phyloP scores from a whole-genome alignment of 768 basidiomycete species.

The Lactarius trivialis region DNA sequence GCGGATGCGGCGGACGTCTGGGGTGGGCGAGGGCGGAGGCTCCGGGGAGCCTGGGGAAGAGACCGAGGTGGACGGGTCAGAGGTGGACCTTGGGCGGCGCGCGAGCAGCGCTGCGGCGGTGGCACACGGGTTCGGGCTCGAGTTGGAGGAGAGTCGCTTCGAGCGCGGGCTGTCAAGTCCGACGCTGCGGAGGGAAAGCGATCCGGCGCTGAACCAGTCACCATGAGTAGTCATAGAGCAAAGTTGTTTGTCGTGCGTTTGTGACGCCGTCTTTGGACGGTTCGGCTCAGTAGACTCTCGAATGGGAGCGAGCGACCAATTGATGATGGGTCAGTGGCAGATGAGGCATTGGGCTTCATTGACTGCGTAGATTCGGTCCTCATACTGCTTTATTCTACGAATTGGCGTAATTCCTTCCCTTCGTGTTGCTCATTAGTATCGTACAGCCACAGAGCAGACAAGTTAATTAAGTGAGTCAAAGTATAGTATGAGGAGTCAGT shows the following conservation, averaged over 20 bases:
- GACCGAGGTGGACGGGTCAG: conserved; percentile 11
- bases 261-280: neutral
- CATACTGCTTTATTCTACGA: too few species aligned
- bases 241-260: neutral
- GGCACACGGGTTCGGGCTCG: conserved; percentile 29
- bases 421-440: too few species aligned
- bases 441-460: too few species aligned
- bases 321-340: too few species aligned
- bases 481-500: too few species aligned
- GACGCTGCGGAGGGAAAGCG: conserved; percentile 22
- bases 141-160: conserved; percentile 23
- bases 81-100: conserved; percentile 30
- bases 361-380: neutral
- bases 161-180: conserved; percentile 19
- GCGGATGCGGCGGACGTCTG: conserved; percentile 46
- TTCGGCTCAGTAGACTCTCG: neutral
- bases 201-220: conserved; percentile 10
- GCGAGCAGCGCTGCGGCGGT: conserved; percentile 32
- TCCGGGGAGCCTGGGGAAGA: conserved; percentile 22
- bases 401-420: too few species aligned
- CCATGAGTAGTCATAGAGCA: neutral
- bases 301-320: neutral
- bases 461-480: too few species aligned
- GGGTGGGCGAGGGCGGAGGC: conserved; percentile 22
- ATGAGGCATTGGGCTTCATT: neutral